Percentiles rank a stretch among this genome's conserved stretches.
Conservation (phyloP, 1,284 basidiomycete genomes). For the Apiotrichum domesticum region DNA sequence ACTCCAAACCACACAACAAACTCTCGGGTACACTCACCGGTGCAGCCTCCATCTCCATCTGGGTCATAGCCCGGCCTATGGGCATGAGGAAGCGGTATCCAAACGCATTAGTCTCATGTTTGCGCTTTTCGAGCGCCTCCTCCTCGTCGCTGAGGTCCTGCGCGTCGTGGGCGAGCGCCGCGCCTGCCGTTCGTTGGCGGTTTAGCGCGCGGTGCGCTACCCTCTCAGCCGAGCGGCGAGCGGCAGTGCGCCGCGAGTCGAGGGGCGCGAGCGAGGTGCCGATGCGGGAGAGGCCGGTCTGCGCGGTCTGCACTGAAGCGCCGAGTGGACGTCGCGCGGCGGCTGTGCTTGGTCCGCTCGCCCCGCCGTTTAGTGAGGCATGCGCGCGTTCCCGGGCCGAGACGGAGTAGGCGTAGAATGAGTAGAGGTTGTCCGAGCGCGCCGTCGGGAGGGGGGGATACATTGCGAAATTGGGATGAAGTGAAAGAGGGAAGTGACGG, state of each 20-base stretch:
- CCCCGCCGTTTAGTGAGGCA: constrained; percentile 5
- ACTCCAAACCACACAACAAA: too few relatives aligned
- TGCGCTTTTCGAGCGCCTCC: constrained; percentile 29
- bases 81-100: constrained; percentile 42
- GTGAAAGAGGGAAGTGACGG: too few relatives aligned
- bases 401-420: constrained; percentile 33
- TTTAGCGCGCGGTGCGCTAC: constrained; percentile 29
- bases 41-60: constrained; percentile 42
- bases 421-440: constrained; percentile 18
- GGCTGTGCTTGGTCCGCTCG: background rate
- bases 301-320: background rate
- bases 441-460: constrained; percentile 18
- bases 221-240: constrained; percentile 4
- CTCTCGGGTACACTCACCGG: constrained; percentile 23
- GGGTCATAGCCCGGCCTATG: constrained; percentile 37
- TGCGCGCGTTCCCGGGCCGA: constrained; percentile 23
- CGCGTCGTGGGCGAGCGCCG: constrained; percentile 25
- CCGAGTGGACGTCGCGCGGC: constrained; percentile 2
- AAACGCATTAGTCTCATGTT: constrained; percentile 35
- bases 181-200: constrained; percentile 28
- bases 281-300: background rate
- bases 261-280: background rate
- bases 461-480: background rate
- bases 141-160: constrained; percentile 39
- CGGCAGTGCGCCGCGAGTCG: too few relatives aligned